Conservation (phyloP, 805 yeast species). For the Metschnikowia continentalis region DNA sequence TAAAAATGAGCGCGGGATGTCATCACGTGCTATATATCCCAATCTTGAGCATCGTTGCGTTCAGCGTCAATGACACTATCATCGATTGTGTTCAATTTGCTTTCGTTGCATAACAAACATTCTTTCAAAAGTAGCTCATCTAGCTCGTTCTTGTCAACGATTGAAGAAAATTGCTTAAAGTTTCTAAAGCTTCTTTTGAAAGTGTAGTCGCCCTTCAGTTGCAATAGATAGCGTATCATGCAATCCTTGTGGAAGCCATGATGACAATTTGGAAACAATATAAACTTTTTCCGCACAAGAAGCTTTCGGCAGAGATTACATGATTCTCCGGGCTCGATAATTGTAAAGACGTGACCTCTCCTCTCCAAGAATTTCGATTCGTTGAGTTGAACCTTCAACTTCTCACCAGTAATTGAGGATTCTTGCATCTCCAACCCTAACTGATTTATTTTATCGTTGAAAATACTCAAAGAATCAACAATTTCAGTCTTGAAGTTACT, state of each 20-base stretch:
- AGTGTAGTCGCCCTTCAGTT: slow-evolving; percentile 60
- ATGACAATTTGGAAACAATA: slow-evolving; percentile 77
- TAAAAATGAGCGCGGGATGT: slow-evolving; percentile 7
- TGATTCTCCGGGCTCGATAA: slow-evolving; percentile 78
- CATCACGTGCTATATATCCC: slow-evolving; percentile 17
- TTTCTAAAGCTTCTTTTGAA: slow-evolving; percentile 59
- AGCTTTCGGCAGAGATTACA: slow-evolving; percentile 72
- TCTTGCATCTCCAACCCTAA: slow-evolving; percentile 73
- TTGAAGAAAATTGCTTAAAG: slow-evolving; percentile 42
- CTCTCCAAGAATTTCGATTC: slow-evolving; percentile 29
- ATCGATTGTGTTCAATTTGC: slow-evolving; percentile 66
- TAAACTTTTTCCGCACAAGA: slow-evolving; percentile 66
- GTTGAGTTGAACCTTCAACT: slow-evolving; percentile 57
- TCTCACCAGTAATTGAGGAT: slow-evolving; percentile 56
- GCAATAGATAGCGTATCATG: slow-evolving; percentile 55
- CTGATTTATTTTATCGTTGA: slow-evolving; percentile 61
- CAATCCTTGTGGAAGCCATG: slow-evolving; percentile 92
- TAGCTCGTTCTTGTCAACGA: slow-evolving; percentile 44
- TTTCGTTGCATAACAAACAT: slow-evolving; percentile 75
- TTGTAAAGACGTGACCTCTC: slow-evolving; percentile 48
- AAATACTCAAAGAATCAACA: slow-evolving; percentile 69
- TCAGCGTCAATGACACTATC: slow-evolving; percentile 46
- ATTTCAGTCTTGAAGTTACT: slow-evolving; percentile 82
- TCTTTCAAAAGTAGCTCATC: slow-evolving; percentile 57
- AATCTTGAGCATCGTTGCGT: slow-evolving; percentile 24